Percentiles rank a stretch among this genome's conserved stretches.
Evolutionary conservation across 768 basidiomycete genomes (phyloP).

Genomic region (Leccinum arenicola): DNA sequence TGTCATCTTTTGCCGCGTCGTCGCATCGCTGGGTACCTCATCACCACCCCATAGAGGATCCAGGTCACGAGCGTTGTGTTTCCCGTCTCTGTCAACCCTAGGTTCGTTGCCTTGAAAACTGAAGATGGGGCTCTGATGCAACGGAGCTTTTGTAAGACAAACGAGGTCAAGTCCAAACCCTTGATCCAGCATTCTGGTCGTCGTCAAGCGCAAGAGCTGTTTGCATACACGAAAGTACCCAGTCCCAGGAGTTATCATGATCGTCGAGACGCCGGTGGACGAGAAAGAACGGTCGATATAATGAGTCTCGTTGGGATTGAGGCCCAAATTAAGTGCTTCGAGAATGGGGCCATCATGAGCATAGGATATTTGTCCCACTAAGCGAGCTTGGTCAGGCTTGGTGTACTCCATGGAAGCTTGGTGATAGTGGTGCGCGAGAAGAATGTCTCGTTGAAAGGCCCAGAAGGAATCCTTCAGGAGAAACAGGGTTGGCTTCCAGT

Average conservation of each 20-base stretch:
- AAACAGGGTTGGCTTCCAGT: slow-evolving; percentile 86
- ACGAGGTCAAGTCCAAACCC: slow-evolving; percentile 89
- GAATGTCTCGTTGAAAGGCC: slow-evolving; percentile 89
- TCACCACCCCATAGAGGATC: slow-evolving; percentile 76
- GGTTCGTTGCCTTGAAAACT: slow-evolving; percentile 75
- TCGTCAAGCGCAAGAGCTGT: slow-evolving; percentile 84
- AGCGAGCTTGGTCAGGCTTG: slow-evolving; percentile 50
- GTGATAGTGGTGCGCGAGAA: slow-evolving; percentile 87
- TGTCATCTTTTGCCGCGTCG: slow-evolving; percentile 44
- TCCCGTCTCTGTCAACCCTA: slow-evolving; percentile 47
- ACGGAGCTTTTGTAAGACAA: slow-evolving; percentile 83
- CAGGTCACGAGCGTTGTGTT: slow-evolving; percentile 43
- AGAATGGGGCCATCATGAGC: slow-evolving; percentile 96
- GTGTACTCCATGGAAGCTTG: slow-evolving; percentile 54
- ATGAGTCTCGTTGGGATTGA: slow-evolving; percentile 91
- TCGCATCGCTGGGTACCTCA: slow-evolving; percentile 39
- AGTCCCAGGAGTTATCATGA: slow-evolving; percentile 90
- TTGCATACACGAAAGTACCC: slow-evolving; percentile 94
- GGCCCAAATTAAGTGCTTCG: slow-evolving; percentile 88
- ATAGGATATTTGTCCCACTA: slow-evolving; percentile 76
- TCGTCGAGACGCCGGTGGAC: slow-evolving; percentile 79
- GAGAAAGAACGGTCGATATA: slow-evolving; percentile 94
- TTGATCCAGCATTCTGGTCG: slow-evolving; percentile 90
- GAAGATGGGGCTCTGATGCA: slow-evolving; percentile 93
- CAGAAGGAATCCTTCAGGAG: slow-evolving; percentile 86